A percentile compares a stretch with the other conserved stretches of the same genome.
Evolutionary conservation across 1,139 yeast genomes (phyloP).

Genomic region (Candida tunisiensis): DNA sequence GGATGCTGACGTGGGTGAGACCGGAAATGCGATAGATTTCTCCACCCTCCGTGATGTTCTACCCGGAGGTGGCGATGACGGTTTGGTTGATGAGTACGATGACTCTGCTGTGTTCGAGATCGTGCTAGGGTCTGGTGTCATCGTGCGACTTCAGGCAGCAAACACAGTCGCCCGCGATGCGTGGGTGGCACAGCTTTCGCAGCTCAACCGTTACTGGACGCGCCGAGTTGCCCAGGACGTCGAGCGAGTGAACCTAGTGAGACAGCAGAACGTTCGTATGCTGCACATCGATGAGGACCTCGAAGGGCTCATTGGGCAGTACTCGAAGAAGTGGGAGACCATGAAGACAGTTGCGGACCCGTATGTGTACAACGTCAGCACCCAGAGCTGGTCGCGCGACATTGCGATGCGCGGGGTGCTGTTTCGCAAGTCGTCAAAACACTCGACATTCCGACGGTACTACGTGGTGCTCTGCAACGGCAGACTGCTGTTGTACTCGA

Average conservation of each 20-base stretch:
- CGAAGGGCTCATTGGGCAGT: constrained; percentile 42
- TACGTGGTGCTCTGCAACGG: constrained; percentile 61
- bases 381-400: constrained; percentile 42
- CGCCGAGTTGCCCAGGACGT: constrained; percentile 26
- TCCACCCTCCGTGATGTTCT: too few relatives aligned
- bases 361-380: constrained; percentile 33
- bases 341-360: constrained; percentile 38
- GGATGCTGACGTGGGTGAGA: too few relatives aligned
- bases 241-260: constrained; percentile 19
- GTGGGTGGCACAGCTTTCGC: constrained; percentile 42
- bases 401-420: constrained; percentile 44
- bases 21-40: too few relatives aligned
- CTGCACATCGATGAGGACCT: constrained; percentile 37
- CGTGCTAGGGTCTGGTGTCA: constrained; percentile 29
- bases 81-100: too few relatives aligned
- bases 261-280: constrained; percentile 28
- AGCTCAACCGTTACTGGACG: constrained; percentile 44
- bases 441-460: constrained; percentile 42
- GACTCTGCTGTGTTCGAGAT: constrained; percentile 31
- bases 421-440: constrained; percentile 53
- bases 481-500: constrained; percentile 30
- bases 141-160: constrained; percentile 42
- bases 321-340: constrained; percentile 36
- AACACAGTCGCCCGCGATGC: constrained; percentile 31
- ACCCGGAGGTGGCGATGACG: too few relatives aligned